Base-by-base conservation (phyloP, 2,329 filamentous ascomycete genomes). In the Apiospora aurea region DNA sequence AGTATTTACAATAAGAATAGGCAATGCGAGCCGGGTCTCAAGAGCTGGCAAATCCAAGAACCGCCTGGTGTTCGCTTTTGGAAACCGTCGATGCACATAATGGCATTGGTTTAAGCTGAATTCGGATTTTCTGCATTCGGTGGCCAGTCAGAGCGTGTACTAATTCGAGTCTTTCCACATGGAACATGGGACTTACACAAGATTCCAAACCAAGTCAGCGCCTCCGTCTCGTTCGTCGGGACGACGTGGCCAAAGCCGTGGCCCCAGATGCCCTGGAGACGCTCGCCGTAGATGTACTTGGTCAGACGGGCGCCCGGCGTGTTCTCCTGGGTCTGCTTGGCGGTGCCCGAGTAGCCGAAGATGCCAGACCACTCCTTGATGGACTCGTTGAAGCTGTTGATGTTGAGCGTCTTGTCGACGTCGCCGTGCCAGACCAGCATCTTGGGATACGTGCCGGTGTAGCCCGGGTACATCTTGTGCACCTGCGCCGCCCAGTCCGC, bases 401-500 rank as follows among this genome's bases (percentile, higher is more conserved):
- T 76, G 11, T 75, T 73, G 13, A 82, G 76, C 0, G 76, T 78
- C 71, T 73, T 77, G 71, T 83, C 81, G 5, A 75, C 74, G 21
- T 75, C 77, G 26, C 81, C 81, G 75, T 82, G 81, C 76, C 79
- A 73, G 69, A 79, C 76, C 57, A 75, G 73, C 79, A 82, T 81
- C 57, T 78, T 76, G 41, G 81, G 80, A 14, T 77, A 74, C 6
- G 74, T 71, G 10, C 81, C 80, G 26, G 61, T 77, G 70, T 81
- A 82, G 0, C 79, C 77, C 0, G 80, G 77, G 72, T 81, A 81
- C 51, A 84, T 84, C 71, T 80, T 80, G 44, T 81, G 78, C 11
- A 84, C 87, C 41, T 84, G 80, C 72, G 83, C 81, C 16, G 85
- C 85, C 87, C 87, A 89, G 70, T 85, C 80, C 73, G 83, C 78